Evolutionary conservation across 2,329 filamentous ascomycete genomes (phyloP).

Genomic region (Fusarium anguioides): DNA sequence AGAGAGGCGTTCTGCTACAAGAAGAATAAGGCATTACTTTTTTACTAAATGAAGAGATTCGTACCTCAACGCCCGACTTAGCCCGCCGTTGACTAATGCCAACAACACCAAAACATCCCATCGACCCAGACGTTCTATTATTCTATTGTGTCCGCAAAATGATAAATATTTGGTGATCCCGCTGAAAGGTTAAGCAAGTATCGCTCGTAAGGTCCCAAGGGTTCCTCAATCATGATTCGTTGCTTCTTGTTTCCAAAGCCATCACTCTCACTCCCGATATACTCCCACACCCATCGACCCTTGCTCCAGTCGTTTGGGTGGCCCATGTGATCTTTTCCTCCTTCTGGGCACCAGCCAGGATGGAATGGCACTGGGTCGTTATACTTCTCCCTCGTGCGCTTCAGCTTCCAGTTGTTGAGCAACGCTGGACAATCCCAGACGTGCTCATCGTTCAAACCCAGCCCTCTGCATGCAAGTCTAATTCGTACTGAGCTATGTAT

Average conservation of each 20-base stretch:
- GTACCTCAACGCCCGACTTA: background rate
- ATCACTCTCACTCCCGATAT: conserved; percentile 55
- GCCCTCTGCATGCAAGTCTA: conserved; percentile 62
- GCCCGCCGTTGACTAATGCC: no score
- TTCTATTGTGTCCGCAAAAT: conserved; percentile 52
- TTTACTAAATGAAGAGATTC: background rate
- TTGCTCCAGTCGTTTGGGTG: conserved; percentile 43
- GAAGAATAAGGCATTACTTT: background rate
- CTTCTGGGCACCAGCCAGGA: conserved; percentile 48
- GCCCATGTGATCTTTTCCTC: conserved; percentile 38
- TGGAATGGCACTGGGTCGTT: conserved; percentile 52
- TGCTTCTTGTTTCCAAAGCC: conserved; percentile 55
- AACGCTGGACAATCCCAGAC: conserved; percentile 61
- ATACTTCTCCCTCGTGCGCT: conserved; percentile 48
- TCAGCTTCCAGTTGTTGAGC: conserved; percentile 57
- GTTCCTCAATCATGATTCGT: conserved; percentile 63
- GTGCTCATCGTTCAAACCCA: conserved; percentile 60
- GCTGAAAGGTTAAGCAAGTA: conserved; percentile 59
- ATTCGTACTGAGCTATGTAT: conserved; percentile 66
- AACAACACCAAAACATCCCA: background rate
- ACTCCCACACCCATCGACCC: conserved; percentile 66
- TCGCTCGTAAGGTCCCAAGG: conserved; percentile 63
- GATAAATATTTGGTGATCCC: conserved; percentile 57
- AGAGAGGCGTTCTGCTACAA: background rate
- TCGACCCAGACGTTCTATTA: background rate